Conservation (phyloP, 139 green algal genomes). For the Micractinium conductrix region DNA sequence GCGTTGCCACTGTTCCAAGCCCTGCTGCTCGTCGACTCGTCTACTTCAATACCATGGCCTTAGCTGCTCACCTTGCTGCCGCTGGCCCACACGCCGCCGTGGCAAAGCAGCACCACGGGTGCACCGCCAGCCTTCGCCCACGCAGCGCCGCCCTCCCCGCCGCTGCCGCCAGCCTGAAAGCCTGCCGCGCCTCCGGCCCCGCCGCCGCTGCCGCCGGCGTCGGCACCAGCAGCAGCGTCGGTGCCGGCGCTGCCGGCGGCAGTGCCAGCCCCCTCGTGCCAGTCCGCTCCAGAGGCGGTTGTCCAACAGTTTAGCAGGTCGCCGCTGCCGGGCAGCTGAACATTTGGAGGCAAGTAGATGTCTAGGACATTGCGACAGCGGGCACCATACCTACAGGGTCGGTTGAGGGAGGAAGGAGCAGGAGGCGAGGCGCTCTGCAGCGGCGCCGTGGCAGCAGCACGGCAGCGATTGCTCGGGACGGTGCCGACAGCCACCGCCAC, state of each 20-base stretch:
- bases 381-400: constrained; percentile 57
- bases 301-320: not conserved
- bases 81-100: constrained; percentile 83
- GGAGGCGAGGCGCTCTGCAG: no score
- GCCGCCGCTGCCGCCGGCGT: not conserved
- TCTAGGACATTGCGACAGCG: constrained; percentile 64
- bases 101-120: constrained; percentile 82
- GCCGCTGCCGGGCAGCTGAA: not conserved
- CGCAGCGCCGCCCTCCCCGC: not conserved
- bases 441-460: no score
- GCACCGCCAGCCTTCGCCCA: not conserved
- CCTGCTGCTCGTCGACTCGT: no score
- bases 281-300: not conserved
- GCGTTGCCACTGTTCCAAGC: no score
- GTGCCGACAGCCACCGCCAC: no score
- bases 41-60: no score
- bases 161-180: not conserved
- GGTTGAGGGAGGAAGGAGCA: no score
- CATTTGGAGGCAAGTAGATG: constrained; percentile 65
- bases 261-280: not conserved
- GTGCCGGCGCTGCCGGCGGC: not conserved
- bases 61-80: constrained; percentile 52
- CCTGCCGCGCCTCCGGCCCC: not conserved
- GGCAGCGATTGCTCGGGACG: no score
- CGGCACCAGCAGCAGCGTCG: not conserved